Evolutionary conservation across 1,284 basidiomycete species (phyloP), one percentile per base, ranked within the genome.

Genomic region (Amylostereum chailletii): DNA sequence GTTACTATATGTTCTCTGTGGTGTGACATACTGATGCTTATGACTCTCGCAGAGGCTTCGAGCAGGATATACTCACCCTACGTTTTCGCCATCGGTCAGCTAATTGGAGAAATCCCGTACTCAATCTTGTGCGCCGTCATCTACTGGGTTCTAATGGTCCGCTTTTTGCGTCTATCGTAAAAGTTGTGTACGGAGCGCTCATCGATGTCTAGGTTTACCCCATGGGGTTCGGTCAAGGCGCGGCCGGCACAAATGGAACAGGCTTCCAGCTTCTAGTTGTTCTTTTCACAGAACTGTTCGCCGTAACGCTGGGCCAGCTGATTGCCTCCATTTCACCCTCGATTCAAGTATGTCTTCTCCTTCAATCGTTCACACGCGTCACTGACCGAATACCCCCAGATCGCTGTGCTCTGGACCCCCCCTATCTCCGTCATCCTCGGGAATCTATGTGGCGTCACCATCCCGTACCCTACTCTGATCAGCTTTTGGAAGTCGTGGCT

Each of bases 31-130:
- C 19, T 19, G 19, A 19, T 19, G 19, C 42, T 39, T 30, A 10
- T 19, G 29, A 54, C 48, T 47, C 46, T 50, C 49, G 45, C 58
- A 70, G 84, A 86, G 66, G 71, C 85, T 0, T 86, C 83, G 2
- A 85, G 82, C 68, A 73, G 82, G 37, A 87, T 87, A 53, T 90
- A 90, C 63, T 86, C 82, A 1, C 83, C 85, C 0, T 81, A 80
- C 52, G 86, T 91, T 43, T 94, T 94, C 62, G 88, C 90, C 9
- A 76, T 90, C 44, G 83, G 83, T 7, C 90, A 93, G 61, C 72
- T 94, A 39, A 62, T 90, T 26, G 86, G 90, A 49, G 91, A 94
- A 66, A 78, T 88, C 55, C 91, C 88, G 1, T 87, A 89, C 67
- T 86, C 80, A 42, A 64, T 88, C 9, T 55, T 86, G 2, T 92